phyloP scores from a whole-genome alignment of 371 early-diverging fungal species.

The Mucor circinelloides region DNA sequence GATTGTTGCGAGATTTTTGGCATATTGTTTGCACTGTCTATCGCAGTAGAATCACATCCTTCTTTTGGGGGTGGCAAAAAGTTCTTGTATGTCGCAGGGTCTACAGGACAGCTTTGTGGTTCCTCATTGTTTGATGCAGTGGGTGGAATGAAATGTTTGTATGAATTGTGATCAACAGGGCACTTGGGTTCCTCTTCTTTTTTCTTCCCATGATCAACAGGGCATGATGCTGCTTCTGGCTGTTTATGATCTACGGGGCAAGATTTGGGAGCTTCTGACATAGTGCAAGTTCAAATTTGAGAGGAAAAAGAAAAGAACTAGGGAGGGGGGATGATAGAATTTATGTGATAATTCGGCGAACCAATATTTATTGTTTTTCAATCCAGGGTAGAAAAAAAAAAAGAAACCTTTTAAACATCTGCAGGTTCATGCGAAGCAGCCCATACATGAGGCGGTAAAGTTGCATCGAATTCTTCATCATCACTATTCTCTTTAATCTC shows the following conservation, averaged over 20 bases:
- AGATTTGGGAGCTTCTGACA: not conserved
- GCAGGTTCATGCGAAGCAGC: constrained; percentile 11
- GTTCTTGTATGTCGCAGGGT: constrained; percentile 58
- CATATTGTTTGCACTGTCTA: constrained; percentile 78
- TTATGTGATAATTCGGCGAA: not conserved
- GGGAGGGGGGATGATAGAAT: not conserved
- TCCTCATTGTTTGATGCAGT: constrained; percentile 8
- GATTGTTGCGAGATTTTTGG: constrained; percentile 67
- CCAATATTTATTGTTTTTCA: not conserved
- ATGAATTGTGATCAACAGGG: constrained; percentile 33
- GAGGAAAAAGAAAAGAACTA: not conserved
- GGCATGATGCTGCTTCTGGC: constrained; percentile 13
- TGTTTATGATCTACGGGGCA: not conserved
- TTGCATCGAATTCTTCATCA: constrained; percentile 21
- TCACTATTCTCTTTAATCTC: constrained; percentile 8
- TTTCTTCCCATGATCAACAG: constrained; percentile 31
- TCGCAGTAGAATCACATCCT: constrained; percentile 54
- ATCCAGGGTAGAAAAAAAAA: constrained; percentile 3
- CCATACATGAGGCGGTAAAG: constrained; percentile 23
- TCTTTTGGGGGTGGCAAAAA: constrained; percentile 43
- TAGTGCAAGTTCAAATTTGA: not conserved
- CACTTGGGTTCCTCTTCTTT: constrained; percentile 12
- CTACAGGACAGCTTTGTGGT: constrained; percentile 51
- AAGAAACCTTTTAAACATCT: not conserved
- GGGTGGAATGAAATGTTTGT: constrained; percentile 26